Percentiles rank a stretch among this genome's conserved stretches.
Evolutionary conservation across 1,284 basidiomycete genomes (phyloP).

Genomic region (Naganishia liquefaciens): DNA sequence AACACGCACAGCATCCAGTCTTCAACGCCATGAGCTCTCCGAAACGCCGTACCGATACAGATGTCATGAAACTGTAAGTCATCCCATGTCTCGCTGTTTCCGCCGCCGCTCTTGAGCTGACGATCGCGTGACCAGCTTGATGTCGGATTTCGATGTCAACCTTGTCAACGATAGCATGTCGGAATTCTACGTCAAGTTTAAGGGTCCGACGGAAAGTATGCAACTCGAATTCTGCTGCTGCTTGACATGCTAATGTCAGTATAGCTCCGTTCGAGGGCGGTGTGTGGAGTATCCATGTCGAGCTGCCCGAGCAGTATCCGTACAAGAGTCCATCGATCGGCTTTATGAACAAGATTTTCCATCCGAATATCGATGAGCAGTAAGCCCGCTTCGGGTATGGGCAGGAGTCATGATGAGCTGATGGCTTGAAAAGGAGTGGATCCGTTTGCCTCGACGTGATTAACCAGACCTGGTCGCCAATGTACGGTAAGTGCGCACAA

Average conservation of each 20-base stretch:
- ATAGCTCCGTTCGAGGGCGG: slow-evolving; percentile 92
- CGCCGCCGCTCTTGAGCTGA: slow-evolving; percentile 10
- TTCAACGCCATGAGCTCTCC: slow-evolving; percentile 58
- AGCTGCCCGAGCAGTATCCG: slow-evolving; percentile 97
- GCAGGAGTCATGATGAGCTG: slow-evolving; percentile 29
- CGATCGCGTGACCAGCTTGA: slow-evolving; percentile 46
- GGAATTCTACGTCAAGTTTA: slow-evolving; percentile 96
- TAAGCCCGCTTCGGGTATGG: slow-evolving; percentile 55
- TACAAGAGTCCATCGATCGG: slow-evolving; percentile 99
- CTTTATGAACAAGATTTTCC: slow-evolving; percentile 99
- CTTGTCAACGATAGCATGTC: slow-evolving; percentile 99
- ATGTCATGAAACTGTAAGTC: slow-evolving; percentile 97
- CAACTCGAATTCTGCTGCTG: slow-evolving; percentile 36
- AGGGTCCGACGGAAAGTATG: slow-evolving; percentile 91
- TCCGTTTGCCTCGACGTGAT: slow-evolving; percentile 96
- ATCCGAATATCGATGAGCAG: slow-evolving; percentile 97
- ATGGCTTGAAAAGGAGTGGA: slow-evolving; percentile 67
- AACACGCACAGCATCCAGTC: neutral
- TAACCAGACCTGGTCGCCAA: slow-evolving; percentile 99
- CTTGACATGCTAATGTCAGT: slow-evolving; percentile 14
- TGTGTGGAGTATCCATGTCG: slow-evolving; percentile 99
- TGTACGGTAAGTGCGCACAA: slow-evolving; percentile 72
- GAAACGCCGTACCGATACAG: slow-evolving; percentile 95
- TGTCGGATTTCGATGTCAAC: slow-evolving; percentile 96
- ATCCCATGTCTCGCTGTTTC: neutral